phyloP scores from a whole-genome alignment of 495 filamentous ascomycete genomes.

The Neurospora pannonica region DNA sequence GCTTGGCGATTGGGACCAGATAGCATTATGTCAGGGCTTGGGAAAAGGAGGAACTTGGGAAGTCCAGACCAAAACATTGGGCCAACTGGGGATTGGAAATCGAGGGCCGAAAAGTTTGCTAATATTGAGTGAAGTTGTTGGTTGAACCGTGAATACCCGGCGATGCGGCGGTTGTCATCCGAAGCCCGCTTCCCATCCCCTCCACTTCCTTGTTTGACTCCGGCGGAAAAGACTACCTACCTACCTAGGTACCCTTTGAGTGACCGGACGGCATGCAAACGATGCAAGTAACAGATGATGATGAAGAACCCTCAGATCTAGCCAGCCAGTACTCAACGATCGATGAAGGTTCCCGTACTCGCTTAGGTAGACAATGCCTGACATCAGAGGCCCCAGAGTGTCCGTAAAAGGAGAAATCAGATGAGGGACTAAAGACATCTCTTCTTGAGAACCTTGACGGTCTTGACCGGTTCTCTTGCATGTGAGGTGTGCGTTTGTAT shows the following conservation, averaged over 20 bases:
- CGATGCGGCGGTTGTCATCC: neutral
- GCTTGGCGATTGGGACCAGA: no score
- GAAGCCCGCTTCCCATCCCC: neutral
- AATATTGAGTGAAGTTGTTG: neutral
- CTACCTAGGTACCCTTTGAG: neutral
- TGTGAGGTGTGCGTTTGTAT: neutral
- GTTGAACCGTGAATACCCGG: neutral
- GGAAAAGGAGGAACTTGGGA: no score
- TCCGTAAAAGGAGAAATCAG: neutral
- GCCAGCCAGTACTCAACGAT: neutral
- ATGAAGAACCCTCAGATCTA: fast-evolving
- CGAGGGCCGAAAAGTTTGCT: neutral
- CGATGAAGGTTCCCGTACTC: neutral
- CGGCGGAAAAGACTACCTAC: neutral
- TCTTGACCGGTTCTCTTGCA: neutral
- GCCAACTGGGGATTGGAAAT: no score
- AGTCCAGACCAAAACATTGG: no score
- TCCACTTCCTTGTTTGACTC: neutral
- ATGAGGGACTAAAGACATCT: neutral
- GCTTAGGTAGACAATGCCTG: neutral
- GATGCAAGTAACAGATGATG: neutral
- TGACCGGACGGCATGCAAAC: neutral
- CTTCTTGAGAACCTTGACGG: neutral
- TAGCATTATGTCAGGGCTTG: no score
- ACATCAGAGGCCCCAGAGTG: neutral